These are phyloP conservation scores for Annulohypoxylon nitens DNA, from an alignment of 495 filamentous ascomycete genomes.

Conservation along the genomic window DNA sequence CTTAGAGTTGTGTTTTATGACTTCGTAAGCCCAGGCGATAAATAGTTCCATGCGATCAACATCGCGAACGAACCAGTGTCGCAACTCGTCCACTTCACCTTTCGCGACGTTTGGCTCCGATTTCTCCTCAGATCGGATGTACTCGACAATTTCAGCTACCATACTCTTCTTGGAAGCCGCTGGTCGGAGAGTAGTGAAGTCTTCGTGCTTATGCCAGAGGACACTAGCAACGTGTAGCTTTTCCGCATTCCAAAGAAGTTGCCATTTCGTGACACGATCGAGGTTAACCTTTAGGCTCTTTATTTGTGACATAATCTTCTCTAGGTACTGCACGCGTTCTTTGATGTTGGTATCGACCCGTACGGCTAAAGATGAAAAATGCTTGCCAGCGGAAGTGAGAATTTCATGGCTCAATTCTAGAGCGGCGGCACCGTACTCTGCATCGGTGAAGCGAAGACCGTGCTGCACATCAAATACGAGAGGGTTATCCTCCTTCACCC, in stretches of 20 bases:
- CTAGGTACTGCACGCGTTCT: constrained; percentile 74
- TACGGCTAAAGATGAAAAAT: constrained; percentile 75
- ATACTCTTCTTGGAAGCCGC: constrained; percentile 66
- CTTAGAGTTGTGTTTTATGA: constrained; percentile 75
- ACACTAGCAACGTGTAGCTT: constrained; percentile 86
- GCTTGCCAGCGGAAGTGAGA: constrained; percentile 77
- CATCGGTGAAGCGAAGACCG: constrained; percentile 70
- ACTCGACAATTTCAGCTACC: constrained; percentile 75
- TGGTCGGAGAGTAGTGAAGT: constrained; percentile 60
- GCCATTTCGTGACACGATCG: constrained; percentile 76
- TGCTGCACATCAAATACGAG: constrained; percentile 78
- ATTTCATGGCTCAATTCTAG: constrained; percentile 84
- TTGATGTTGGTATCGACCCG: constrained; percentile 85
- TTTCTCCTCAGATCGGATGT: constrained; percentile 77
- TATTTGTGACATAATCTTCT: constrained; percentile 77
- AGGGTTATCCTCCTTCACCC: constrained; percentile 80
- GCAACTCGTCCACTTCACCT: constrained; percentile 76
- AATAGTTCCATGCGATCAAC: constrained; percentile 79
- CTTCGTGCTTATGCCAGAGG: constrained; percentile 83
- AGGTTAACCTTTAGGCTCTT: constrained; percentile 65
- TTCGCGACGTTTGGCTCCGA: constrained; percentile 67
- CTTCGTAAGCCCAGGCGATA: constrained; percentile 79
- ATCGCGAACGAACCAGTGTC: constrained; percentile 86
- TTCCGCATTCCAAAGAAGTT: constrained; percentile 88
- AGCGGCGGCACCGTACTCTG: constrained; percentile 83